A percentile compares a stretch with the other conserved stretches of the same genome.
phyloP scores from a whole-genome alignment of 2,329 filamentous ascomycete genomes.

The Geosmithia morbida region DNA sequence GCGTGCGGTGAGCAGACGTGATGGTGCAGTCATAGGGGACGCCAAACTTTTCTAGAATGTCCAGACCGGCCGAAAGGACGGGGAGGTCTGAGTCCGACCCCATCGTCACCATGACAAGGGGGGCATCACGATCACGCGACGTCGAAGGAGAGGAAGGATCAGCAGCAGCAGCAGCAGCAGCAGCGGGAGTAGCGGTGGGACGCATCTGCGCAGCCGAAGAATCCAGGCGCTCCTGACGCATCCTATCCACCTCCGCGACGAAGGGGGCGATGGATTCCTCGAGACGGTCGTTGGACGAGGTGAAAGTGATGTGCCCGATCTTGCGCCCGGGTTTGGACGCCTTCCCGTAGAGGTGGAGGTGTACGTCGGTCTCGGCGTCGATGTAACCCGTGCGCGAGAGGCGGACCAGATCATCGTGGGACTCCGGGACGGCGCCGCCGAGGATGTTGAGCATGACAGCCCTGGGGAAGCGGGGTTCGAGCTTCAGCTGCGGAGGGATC shows the following conservation, averaged over 20 bases:
- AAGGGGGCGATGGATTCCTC: conserved; percentile 48
- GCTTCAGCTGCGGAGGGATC: conserved; percentile 36
- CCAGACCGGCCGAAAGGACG: conserved; percentile 49
- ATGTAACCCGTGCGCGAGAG: conserved; percentile 24
- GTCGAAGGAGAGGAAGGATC: conserved; percentile 3
- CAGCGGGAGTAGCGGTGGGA: conserved; percentile 10
- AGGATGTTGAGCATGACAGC: conserved; percentile 74
- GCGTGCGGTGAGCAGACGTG: conserved; percentile 68
- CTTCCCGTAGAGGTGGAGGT: conserved; percentile 86
- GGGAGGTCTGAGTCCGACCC: conserved; percentile 67
- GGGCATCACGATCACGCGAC: conserved; percentile 19
- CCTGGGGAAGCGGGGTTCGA: conserved; percentile 43
- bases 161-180: conserved; percentile 1
- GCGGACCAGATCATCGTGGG: conserved; percentile 39
- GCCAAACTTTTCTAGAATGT: conserved; percentile 53
- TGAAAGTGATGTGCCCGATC: conserved; percentile 87
- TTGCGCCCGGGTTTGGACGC: conserved; percentile 76
- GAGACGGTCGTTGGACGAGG: conserved; percentile 48
- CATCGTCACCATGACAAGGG: conserved; percentile 67
- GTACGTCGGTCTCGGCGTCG: conserved; percentile 31
- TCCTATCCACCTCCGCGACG: conserved; percentile 46
- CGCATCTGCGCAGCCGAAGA: conserved; percentile 21
- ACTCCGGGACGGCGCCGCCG: conserved; percentile 49
- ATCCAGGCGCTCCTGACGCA: conserved; percentile 39
- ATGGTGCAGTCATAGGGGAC: conserved; percentile 62